Evolutionary conservation across 2,329 filamentous ascomycete genomes (phyloP), one percentile per base, ranked within the genome.

Genomic region (Canariomyces notabilis): DNA sequence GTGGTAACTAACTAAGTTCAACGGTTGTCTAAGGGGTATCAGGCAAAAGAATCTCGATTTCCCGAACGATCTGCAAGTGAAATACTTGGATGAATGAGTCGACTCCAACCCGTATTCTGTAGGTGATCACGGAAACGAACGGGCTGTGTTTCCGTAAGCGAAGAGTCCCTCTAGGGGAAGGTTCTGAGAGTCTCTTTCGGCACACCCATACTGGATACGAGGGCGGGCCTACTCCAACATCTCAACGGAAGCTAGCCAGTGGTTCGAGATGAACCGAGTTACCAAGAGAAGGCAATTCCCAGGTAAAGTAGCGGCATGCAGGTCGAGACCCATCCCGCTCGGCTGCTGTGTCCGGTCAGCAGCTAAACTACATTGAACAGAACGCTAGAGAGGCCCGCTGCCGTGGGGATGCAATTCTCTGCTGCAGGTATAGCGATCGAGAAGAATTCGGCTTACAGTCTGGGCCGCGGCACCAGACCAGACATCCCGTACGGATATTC

Each of bases 311-410:
- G n/a, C 37, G 20, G 26, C 42, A 40, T 42, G 46, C 33, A 44
- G 29, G 5, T 8, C 23, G 16, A 29, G n/a, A 22, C 22, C 11
- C 32, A 41, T 35, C 40, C 44, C 36, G 32, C 14, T 37, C 48
- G 41, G 44, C 37, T 50, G 41, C 26, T 46, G 36, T 42, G 48
- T 16, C 33, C 42, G 37, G 20, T 33, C 33, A 42, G 6, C 6
- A 39, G 6, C n/a, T 29, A 22, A n/a, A n/a, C n/a, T n/a, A n/a
- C n/a, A n/a, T n/a, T n/a, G n/a, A n/a, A n/a, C n/a, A n/a, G n/a
- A n/a, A n/a, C n/a, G n/a, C n/a, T n/a, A n/a, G n/a, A n/a, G 26
- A 29, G 26, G 9, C 26, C 9, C 26, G 26, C 26, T 29, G 7
- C 26, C 26, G 26, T 8, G 26, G 26, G 26, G 26, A 11, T 29